Percentiles rank a stretch among this genome's conserved stretches.
phyloP scores from a whole-genome alignment of 2,329 filamentous ascomycete genomes.

The Malbranchea zuffiana region DNA sequence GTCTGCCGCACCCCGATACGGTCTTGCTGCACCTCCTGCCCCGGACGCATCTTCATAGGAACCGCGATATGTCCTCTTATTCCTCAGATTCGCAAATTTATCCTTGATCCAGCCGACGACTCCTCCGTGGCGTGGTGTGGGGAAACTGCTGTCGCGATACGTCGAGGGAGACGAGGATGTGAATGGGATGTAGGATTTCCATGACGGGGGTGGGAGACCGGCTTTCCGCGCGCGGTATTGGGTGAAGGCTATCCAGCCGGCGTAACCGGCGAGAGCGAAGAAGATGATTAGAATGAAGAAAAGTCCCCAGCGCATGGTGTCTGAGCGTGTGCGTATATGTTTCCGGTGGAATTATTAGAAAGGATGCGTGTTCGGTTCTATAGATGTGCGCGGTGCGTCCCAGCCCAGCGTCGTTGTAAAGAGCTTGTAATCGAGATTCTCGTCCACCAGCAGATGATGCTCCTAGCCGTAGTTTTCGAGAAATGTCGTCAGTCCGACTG shows the following conservation, averaged over 20 bases:
- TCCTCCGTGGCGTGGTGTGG: constrained; percentile 48
- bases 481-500: too few species aligned
- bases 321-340: neutral
- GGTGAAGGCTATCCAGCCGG: constrained; percentile 60
- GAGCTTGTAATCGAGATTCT: too few species aligned
- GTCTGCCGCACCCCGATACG: constrained; percentile 46
- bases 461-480: too few species aligned
- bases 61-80: constrained; percentile 55
- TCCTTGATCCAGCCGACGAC: constrained; percentile 63
- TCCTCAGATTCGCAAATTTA: constrained; percentile 52
- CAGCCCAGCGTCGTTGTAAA: too few species aligned
- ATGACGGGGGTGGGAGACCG: constrained; percentile 60
- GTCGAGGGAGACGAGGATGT: constrained; percentile 36
- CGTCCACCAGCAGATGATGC: too few species aligned
- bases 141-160: constrained; percentile 34
- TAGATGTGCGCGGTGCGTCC: too few species aligned
- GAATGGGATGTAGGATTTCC: constrained; percentile 60
- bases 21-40: constrained; percentile 49
- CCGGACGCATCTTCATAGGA: constrained; percentile 52
- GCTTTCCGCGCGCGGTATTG: constrained; percentile 62
- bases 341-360: too few species aligned
- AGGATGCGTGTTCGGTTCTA: too few species aligned
- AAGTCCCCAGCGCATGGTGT: constrained; percentile 45
- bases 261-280: constrained; percentile 45
- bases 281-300: constrained; percentile 64